These are phyloP conservation scores for Hemisphaericaspora xylofermentans DNA, from an alignment of 1,139 yeast genomes.

Conservation along the genomic window DNA sequence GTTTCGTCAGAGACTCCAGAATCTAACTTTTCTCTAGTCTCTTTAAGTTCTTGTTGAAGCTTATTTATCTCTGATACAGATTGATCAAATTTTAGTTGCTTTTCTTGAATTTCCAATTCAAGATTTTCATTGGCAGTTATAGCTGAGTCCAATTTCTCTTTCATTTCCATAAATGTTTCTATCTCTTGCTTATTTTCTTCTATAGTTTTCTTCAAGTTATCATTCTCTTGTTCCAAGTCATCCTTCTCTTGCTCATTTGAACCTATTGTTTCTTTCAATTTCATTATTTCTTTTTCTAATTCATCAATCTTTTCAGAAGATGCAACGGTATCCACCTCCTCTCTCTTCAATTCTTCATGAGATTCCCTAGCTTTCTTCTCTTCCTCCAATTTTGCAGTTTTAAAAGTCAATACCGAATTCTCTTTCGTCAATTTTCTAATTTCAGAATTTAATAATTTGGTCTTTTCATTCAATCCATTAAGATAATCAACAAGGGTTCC, in stretches of 20 bases:
- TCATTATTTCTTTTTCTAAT: conserved; percentile 13
- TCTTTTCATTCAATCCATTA: conserved; percentile 60
- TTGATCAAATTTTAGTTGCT: not conserved
- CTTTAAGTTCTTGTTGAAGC: conserved; percentile 4
- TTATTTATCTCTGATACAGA: not conserved
- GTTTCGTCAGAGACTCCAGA: no score
- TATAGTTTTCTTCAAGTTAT: conserved; percentile 14
- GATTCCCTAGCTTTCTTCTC: conserved; percentile 19
- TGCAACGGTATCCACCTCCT: conserved; percentile 1
- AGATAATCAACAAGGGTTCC: conserved; percentile 70
- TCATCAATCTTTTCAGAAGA: conserved; percentile 8
- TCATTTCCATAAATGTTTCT: conserved; percentile 2
- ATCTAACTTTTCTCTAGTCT: no score
- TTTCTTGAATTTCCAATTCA: not conserved
- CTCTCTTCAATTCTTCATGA: conserved; percentile 8
- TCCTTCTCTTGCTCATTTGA: conserved; percentile 6
- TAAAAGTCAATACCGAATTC: conserved; percentile 24
- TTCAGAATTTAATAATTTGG: conserved; percentile 56
- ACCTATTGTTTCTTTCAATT: conserved; percentile 14
- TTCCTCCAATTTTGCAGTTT: conserved; percentile 15
- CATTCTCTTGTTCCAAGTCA: conserved; percentile 13
- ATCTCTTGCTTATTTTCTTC: conserved; percentile 12
- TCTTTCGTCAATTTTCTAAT: conserved; percentile 31
- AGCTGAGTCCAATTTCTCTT: conserved; percentile 6
- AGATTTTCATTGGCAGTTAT: not conserved